Base-by-base conservation (phyloP, 2,329 filamentous ascomycete species). In the Dothidotthia symphoricarpi region DNA sequence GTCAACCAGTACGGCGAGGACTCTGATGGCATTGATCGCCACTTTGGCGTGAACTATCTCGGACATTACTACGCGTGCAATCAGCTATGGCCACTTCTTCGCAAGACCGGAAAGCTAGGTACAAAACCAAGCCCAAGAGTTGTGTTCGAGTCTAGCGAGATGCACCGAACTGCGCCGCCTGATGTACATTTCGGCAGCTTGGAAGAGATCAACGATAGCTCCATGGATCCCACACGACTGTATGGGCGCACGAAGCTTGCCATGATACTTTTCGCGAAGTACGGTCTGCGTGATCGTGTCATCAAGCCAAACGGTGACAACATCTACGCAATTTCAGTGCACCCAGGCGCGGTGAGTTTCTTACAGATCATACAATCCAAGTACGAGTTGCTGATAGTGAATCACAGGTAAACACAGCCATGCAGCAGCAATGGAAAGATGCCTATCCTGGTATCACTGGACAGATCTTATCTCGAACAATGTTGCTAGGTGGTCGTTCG, bases 381-480 rank as follows among this genome's bases (percentile, higher is more conserved):
- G n/a, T n/a, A n/a, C n/a, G 28, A 4, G 12, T 12, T 25, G 6
- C 19, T 24, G 8, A 33, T 22, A 10, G 9, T 12, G 4, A 6
- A n/a, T 11, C n/a, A n/a, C 11, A 71, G 69, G 69, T 72, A 15
- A 72, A 69, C 6, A 72, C 70, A 0, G 59, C 60, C 3, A 72
- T 72, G 64, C 68, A 72, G 35, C 57, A 72, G 34, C 69, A 73
- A 39, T 73, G 69, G 69, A 72, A 73, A 40, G 67, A 70, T 12
- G 69, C 70, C 0, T 73, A 72, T 29, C 70, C 69, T 0, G 69
- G 69, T 0, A 47, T 74, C 0, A 59, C 63, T 0, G 70, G 71
- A 1, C 66, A 64, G 16, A 44, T 72, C 1, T 41, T 71, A 2
- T 60, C 65, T 0, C 66, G 53, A 40, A 52, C 57, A 0, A 69